A percentile compares a stretch with the other conserved stretches of the same genome.
Conservation (phyloP, 169 alveolate genomes). For the Eimeria acervulina region DNA sequence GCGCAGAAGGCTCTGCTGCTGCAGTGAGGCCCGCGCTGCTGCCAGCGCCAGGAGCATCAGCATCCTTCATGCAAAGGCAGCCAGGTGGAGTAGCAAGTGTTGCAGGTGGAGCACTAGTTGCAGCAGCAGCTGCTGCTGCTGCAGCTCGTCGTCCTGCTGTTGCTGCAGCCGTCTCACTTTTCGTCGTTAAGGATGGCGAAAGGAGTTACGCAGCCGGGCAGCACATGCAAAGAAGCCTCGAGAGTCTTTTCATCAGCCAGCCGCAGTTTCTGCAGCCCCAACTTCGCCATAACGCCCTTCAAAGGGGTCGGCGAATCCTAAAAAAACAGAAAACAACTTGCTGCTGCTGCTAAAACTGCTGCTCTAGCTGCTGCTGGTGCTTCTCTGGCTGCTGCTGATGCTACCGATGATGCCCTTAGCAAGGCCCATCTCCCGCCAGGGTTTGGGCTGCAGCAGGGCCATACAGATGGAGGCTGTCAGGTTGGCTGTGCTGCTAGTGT, state of each 20-base stretch:
- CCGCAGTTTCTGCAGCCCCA: slow-evolving; percentile 89
- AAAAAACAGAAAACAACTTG: neutral
- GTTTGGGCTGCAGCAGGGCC: too few species aligned
- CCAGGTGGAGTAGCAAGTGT: neutral
- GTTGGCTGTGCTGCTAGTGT: too few species aligned
- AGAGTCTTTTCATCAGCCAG: slow-evolving; percentile 90
- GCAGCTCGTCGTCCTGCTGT: neutral
- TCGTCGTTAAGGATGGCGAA: slow-evolving; percentile 89
- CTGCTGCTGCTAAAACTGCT: slow-evolving; percentile 34
- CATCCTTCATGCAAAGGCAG: neutral
- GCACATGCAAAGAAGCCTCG: slow-evolving; percentile 85
- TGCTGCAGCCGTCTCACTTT: slow-evolving; percentile 82
- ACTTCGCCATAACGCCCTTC: slow-evolving; percentile 85
- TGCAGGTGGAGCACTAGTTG: neutral
- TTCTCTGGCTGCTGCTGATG: too few species aligned
- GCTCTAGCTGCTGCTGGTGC: slow-evolving; percentile 25
- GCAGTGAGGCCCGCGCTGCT: neutral
- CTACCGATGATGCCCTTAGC: too few species aligned
- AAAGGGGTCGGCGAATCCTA: slow-evolving; percentile 86
- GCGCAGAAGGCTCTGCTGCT: neutral
- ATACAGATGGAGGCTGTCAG: too few species aligned
- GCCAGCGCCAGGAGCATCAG: neutral
- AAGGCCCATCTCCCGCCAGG: too few species aligned
- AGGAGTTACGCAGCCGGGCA: slow-evolving; percentile 90
- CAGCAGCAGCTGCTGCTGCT: slow-evolving; percentile 1